Percentiles rank a stretch among this genome's conserved stretches.
These are phyloP conservation scores for Tulasnella sp. DNA, from an alignment of 768 basidiomycete species.

Conservation along the genomic window DNA sequence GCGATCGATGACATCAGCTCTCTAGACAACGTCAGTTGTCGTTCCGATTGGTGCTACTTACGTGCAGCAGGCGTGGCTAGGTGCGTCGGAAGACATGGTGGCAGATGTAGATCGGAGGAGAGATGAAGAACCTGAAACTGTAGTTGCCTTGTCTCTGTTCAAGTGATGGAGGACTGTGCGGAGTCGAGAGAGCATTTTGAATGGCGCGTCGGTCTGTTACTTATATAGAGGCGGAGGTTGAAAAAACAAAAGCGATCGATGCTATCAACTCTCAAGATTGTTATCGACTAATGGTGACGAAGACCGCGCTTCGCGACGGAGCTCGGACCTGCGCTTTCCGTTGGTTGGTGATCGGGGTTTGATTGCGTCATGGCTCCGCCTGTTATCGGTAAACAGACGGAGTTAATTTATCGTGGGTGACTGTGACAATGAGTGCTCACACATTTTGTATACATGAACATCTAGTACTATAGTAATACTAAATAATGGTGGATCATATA, in stretches of 20 bases:
- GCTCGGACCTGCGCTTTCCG: background rate
- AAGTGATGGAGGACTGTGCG: background rate
- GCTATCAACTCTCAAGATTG: background rate
- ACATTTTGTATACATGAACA: background rate
- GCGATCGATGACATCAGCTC: background rate
- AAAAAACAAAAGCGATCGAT: background rate
- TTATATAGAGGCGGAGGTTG: background rate
- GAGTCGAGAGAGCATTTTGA: background rate
- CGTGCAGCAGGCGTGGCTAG: background rate
- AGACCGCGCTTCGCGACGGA: background rate
- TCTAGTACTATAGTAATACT: background rate
- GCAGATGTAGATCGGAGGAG: background rate
- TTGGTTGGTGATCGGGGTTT: background rate
- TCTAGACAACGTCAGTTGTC: background rate
- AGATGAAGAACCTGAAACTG: background rate
- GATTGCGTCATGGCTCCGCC: background rate
- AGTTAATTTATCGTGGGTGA: background rate
- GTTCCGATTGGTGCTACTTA: background rate
- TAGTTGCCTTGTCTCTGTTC: background rate
- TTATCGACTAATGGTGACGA: background rate
- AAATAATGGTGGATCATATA: background rate
- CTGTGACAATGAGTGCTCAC: background rate
- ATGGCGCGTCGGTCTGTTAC: background rate
- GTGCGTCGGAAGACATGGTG: background rate
- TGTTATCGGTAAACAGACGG: background rate